Percentiles rank a stretch among this genome's conserved stretches.
Conservation (phyloP, 805 yeast genomes). For the Kodamaea laetipori region DNA sequence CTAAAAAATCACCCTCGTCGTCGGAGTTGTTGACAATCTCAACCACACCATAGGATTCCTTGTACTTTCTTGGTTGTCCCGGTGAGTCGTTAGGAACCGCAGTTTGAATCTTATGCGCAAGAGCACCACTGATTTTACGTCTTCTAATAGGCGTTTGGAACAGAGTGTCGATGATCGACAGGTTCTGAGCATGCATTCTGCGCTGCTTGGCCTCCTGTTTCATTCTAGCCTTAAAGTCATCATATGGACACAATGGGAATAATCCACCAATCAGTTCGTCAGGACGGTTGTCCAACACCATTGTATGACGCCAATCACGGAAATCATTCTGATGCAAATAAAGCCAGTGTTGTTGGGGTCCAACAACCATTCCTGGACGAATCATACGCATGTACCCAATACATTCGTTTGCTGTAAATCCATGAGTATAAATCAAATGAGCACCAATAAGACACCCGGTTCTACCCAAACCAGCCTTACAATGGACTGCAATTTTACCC, state of each 20-base stretch:
- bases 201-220: conserved; percentile 45
- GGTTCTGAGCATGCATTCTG: conserved; percentile 32
- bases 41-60: conserved; percentile 36
- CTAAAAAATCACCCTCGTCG: conserved; percentile 33
- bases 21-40: conserved; percentile 48
- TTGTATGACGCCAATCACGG: conserved; percentile 93
- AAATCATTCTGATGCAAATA: conserved; percentile 94
- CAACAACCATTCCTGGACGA: conserved; percentile 99
- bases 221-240: conserved; percentile 58
- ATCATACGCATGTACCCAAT: conserved; percentile 95
- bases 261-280: conserved; percentile 69
- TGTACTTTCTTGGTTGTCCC: conserved; percentile 89
- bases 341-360: conserved; percentile 99
- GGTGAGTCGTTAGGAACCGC: conserved; percentile 93
- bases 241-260: conserved; percentile 61
- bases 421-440: conserved; percentile 91
- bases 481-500: conserved; percentile 97
- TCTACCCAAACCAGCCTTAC: conserved; percentile 97
- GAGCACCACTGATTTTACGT: conserved; percentile 64
- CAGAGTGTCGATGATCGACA: conserved; percentile 44
- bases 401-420: conserved; percentile 95
- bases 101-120: conserved; percentile 64
- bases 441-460: conserved; percentile 99
- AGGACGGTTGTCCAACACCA: conserved; percentile 72
- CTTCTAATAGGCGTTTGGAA: conserved; percentile 77